Conservation (phyloP, 2,329 filamentous ascomycete species). For the Epichloe baconii region DNA sequence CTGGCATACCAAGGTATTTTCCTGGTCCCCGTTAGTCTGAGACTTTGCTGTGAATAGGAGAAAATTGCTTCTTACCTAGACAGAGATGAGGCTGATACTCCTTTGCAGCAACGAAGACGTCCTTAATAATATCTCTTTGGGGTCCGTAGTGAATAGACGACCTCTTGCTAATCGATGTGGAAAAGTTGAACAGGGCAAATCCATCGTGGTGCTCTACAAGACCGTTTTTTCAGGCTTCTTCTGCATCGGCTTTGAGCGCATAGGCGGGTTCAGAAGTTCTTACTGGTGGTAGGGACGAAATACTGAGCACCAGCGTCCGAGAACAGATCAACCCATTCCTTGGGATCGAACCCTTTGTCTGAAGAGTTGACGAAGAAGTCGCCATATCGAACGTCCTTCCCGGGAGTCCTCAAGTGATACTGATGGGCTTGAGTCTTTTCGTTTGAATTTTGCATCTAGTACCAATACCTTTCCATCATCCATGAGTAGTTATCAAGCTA, state of each 20-base stretch:
- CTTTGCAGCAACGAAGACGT: conserved; percentile 24
- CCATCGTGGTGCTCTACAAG: conserved; percentile 32
- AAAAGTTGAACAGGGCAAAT: conserved; percentile 27
- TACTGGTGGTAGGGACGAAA: conserved; percentile 27
- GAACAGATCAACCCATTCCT: conserved; percentile 40
- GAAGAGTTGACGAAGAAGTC: conserved; percentile 42
- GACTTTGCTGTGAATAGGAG: no score
- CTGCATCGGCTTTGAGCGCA: no score
- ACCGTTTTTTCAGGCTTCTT: no score
- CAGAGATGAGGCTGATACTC: conserved; percentile 1
- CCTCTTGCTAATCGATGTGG: conserved; percentile 19
- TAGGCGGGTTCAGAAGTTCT: neutral
- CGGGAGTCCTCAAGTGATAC: conserved; percentile 31
- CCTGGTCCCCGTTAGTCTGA: conserved; percentile 14
- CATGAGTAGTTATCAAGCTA: no score
- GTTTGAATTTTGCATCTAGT: conserved; percentile 7
- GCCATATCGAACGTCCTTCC: conserved; percentile 37
- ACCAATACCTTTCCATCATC: conserved; percentile 5
- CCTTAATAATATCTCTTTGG: conserved; percentile 7
- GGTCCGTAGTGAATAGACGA: conserved; percentile 11
- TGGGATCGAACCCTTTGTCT: conserved; percentile 32
- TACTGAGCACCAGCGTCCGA: conserved; percentile 36
- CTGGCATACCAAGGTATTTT: conserved; percentile 34
- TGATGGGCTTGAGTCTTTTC: conserved; percentile 21
- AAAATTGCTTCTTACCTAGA: neutral